Evolutionary conservation across 768 basidiomycete genomes (phyloP).

Genomic region (Lactarius akahatsu): DNA sequence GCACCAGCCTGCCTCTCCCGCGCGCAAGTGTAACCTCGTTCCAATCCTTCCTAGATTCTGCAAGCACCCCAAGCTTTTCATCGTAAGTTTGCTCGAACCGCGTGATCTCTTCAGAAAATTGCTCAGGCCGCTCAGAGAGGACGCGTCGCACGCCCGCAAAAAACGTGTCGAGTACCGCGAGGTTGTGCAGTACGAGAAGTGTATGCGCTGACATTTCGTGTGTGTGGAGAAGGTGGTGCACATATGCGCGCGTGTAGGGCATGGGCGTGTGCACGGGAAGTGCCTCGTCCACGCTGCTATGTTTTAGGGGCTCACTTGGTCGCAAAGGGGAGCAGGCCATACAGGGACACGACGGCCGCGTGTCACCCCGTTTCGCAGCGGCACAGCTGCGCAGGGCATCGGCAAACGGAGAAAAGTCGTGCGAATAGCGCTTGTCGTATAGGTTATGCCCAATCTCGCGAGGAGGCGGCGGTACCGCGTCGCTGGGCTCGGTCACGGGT

Average conservation of each 20-base stretch:
- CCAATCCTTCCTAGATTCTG: slow-evolving; percentile 58
- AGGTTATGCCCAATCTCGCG: slow-evolving; percentile 69
- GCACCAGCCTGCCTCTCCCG: slow-evolving; percentile 70
- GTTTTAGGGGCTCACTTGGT: slow-evolving; percentile 23
- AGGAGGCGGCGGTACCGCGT: slow-evolving; percentile 28
- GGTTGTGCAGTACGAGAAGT: slow-evolving; percentile 73
- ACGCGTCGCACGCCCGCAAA: slow-evolving; percentile 54
- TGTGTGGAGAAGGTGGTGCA: slow-evolving; percentile 83
- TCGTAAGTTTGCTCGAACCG: slow-evolving; percentile 55
- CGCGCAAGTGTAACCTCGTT: slow-evolving; percentile 63
- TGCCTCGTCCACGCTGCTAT: slow-evolving; percentile 29
- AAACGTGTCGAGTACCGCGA: slow-evolving; percentile 64
- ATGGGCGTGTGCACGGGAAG: slow-evolving; percentile 38
- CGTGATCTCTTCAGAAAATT: slow-evolving; percentile 48
- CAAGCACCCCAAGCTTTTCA: slow-evolving; percentile 45
- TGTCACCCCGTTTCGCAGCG: slow-evolving; percentile 36
- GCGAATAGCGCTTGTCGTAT: slow-evolving; percentile 55
- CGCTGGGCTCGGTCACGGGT: slow-evolving; percentile 6
- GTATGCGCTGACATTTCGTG: slow-evolving; percentile 90
- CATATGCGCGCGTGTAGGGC: slow-evolving; percentile 56
- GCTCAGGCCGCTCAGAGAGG: slow-evolving; percentile 28
- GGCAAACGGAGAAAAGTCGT: slow-evolving; percentile 60
- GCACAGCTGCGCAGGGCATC: slow-evolving; percentile 44
- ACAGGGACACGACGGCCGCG: slow-evolving; percentile 38
- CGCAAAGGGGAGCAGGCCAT: slow-evolving; percentile 34